Base-by-base conservation (phyloP, 73 alveolate species). In the Paramecium sexaurelia region DNA sequence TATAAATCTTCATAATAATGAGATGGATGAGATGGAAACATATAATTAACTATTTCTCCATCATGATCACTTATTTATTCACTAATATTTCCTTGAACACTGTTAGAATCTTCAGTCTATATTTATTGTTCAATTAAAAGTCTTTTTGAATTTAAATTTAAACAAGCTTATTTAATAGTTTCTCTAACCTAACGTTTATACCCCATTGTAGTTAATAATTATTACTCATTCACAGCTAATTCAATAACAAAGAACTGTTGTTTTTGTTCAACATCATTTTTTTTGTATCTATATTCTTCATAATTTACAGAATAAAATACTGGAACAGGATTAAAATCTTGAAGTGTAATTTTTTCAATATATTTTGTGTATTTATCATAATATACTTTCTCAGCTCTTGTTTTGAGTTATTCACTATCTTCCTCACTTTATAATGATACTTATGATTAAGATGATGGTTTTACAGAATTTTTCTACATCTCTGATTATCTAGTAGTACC, bases 321-420 rank as follows among this genome's bases (percentile, higher is more conserved):
- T 32, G 86, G 86, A 71, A 71, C 56, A 15, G 86, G 86, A 33
- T 71, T 71, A 9, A 71, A 71, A 71, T 71, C 55, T 71, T 71
- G 13, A 13, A 36, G 56, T 33, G 86, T 71, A 71, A 71, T 35
- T 71, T 71, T 71, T 71, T 32, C 83, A 61, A 61, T 61, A 29
- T 61, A 61, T 61, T 61, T 61, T 10, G 83, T 61, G 11, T 61
- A 61, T 61, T 32, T 61, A 61, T 61, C 83, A 29, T 61, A 61
- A 2, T 61, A 61, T 8, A 61, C 26, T 61, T 61, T 61, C 26
- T 61, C 83, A 3, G 83, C 83, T 61, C 39, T 61, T 26, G 83
- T 61, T 61, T 61, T 61, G 2, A 61, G 43, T 61, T 61, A 61
- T 61, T 61, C 83, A 24, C 83, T 61, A 61, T 61, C 83, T 61